Base-by-base conservation (phyloP, 2,329 filamentous ascomycete species). In the Neurospora sp. region DNA sequence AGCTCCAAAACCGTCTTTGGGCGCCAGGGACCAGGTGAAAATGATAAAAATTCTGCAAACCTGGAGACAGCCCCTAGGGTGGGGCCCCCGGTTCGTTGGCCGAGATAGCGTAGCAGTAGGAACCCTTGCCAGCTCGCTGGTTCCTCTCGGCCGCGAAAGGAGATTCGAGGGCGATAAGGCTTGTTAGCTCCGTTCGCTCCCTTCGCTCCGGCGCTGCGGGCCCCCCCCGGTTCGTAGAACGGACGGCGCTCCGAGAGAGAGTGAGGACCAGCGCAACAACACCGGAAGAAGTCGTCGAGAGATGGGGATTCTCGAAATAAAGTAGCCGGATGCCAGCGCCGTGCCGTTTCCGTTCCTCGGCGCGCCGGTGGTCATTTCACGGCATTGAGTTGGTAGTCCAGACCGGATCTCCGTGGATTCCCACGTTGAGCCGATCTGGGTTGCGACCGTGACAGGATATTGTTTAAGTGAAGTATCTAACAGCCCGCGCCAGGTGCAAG, bases 121-220 rank as follows among this genome's bases (percentile, higher is more conserved):
- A 62, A 62, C 52, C 52, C 52, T 62, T 33, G 52, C 52, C 52
- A 33, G 52, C 15, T 62, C 52, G 41, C 66, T 41, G 67, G 52
- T 67, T 67, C 57, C 33, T 70, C 73, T 76, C 75, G 75, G 75
- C 68, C 66, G 67, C 68, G 72, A 66, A 69, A 75, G 74, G 75
- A 75, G 73, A 75, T 76, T 69, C 75, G 75, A 76, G 71, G 75
- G 75, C 73, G 75, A 75, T 76, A 76, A 69, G 69, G 37, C 69
- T 62, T 17, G 41, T 62, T 73, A 73, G 66, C 74, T 75, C 73
- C 74, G 66, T 28, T 40, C 52, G 46, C 19, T 52, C 19, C 43
- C 12, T 57, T 33, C 46, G 46, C 46, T 57, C 12, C 52, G 52
- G 52, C 52, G 52, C 23, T 57, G 23, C 23, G 73, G 33, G 23